phyloP scores from a whole-genome alignment of 768 basidiomycete genomes.

The Termitomyces bulborhizus region DNA sequence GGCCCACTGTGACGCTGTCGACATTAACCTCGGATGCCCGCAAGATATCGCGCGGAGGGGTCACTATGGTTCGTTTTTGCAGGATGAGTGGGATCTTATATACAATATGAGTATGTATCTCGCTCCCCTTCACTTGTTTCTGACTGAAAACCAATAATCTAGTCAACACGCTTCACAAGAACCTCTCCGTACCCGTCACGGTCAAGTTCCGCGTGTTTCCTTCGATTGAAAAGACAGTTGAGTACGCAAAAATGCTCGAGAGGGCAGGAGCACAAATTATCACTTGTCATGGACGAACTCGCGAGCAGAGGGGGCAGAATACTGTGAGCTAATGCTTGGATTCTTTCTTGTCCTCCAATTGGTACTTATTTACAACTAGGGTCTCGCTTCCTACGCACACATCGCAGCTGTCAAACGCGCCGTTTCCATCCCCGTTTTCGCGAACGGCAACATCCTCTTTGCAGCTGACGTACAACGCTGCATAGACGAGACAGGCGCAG shows the following conservation, averaged over 20 bases:
- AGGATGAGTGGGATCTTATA: slow-evolving; percentile 86
- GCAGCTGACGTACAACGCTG: slow-evolving; percentile 78
- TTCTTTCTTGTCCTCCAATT: not conserved
- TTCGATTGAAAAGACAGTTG: slow-evolving; percentile 79
- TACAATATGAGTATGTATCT: not conserved
- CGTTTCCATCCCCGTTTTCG: slow-evolving; percentile 89
- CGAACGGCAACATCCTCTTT: slow-evolving; percentile 93
- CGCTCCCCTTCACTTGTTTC: not conserved
- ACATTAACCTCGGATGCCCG: slow-evolving; percentile 91
- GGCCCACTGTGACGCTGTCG: slow-evolving; percentile 83
- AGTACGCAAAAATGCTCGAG: slow-evolving; percentile 95
- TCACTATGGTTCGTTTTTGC: slow-evolving; percentile 83
- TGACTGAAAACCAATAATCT: not conserved
- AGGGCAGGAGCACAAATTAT: slow-evolving; percentile 92
- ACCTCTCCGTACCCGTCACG: slow-evolving; percentile 88
- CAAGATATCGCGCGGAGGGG: slow-evolving; percentile 92
- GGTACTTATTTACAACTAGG: slow-evolving; percentile 31
- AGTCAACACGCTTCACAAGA: slow-evolving; percentile 85
- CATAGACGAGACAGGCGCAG: slow-evolving; percentile 77
- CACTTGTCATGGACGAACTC: slow-evolving; percentile 86
- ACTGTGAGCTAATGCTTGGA: slow-evolving; percentile 34
- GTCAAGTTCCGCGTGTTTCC: slow-evolving; percentile 95
- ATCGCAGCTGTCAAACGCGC: slow-evolving; percentile 89
- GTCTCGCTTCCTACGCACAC: slow-evolving; percentile 84
- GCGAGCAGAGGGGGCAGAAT: slow-evolving; percentile 88